Evolutionary conservation across 495 filamentous ascomycete species (phyloP), one percentile per base, ranked within the genome.

Genomic region (Daldinia loculata): DNA sequence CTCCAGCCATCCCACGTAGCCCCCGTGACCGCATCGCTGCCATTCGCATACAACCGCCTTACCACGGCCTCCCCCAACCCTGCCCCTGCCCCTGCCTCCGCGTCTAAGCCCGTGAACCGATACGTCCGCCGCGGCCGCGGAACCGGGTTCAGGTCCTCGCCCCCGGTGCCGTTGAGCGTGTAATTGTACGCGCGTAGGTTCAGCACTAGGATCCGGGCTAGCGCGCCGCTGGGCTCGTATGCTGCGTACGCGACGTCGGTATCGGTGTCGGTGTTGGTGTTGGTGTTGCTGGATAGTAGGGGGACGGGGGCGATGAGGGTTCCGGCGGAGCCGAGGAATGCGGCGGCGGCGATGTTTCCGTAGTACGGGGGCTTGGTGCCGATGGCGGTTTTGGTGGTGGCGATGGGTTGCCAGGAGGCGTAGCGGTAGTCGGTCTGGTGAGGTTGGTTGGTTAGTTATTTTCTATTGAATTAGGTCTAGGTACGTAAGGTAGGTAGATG

Each of bases 341-440:
- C 82, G 4, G 89, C 88, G 0, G 88, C 87, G 48, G 85, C 85
- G 34, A 89, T 80, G 73, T 86, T 88, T 17, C 88, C 89, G 76
- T 92, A 91, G 76, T 90, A 92, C 0, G 89, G 89, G 0, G 89
- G 75, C 72, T 89, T 90, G 36, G 89, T 92, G 14, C 88, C 89
- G 5, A 83, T 77, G 6, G 78, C 79, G 0, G 85, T 85, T 30
- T 81, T 81, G 66, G 76, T 70, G 4, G 89, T 90, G 6, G 78
- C 52, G 50, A 90, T 61, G 1, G 90, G 89, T 66, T 90, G 89
- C 89, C 89, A 91, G 53, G 67, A 64, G 11, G 67, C 73, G 52
- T 77, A 77, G n/a, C 89, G 84, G 74, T 88, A 91, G 76, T 89
- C 79, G 36, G 86, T 89, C 7, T 56, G 53, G n/a, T n/a, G n/a